Evolutionary conservation across 2,329 filamentous ascomycete species (phyloP), one percentile per base, ranked within the genome.

Genomic region (Colletotrichum sp.): DNA sequence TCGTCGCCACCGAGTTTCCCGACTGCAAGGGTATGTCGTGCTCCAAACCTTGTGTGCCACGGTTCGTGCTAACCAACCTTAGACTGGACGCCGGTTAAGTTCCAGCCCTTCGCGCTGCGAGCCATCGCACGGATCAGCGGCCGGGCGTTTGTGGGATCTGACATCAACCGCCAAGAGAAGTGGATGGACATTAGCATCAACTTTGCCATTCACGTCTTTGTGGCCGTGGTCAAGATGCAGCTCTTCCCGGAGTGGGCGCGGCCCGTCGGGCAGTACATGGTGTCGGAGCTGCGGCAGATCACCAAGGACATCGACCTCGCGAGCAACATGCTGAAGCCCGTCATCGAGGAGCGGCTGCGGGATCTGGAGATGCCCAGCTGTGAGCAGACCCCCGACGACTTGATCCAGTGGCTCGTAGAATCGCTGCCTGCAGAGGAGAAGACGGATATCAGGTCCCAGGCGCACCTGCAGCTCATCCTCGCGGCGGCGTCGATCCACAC

Each of bases 21-120:
- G 81, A 84, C 18, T 90, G 88, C 77, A 82, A 87, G 71, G 84
- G 84, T 85, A 81, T 60, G 79, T 69, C 13, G n/a, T 18, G 24
- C 16, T 55, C 30, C 62, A 57, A 62, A 13, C 59, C 62, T 24
- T 21, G 8, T 8, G n/a, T n/a, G 21, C 18, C 34, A 13, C 8
- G 16, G 26, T 36, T 16, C 67, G 8, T 12, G 60, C 77, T 77
- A 57, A 77, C 69, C 26, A 18, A n/a, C 16, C 59, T 52, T 70
- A 88, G 90, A 91, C 76, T 92, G 90, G 90, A 90, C 88, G 2
- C 80, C 89, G 0, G 86, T 91, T 67, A 88, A 87, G 78, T 86
- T 91, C 78, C 89, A 90, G 49, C 86, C 87, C 0, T 88, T 91
- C 72, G 83, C 89, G 59, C 84, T 92, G 3, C 85, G 88, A 26